Base-by-base conservation (phyloP, 768 basidiomycete genomes). In the Russula emetica region DNA sequence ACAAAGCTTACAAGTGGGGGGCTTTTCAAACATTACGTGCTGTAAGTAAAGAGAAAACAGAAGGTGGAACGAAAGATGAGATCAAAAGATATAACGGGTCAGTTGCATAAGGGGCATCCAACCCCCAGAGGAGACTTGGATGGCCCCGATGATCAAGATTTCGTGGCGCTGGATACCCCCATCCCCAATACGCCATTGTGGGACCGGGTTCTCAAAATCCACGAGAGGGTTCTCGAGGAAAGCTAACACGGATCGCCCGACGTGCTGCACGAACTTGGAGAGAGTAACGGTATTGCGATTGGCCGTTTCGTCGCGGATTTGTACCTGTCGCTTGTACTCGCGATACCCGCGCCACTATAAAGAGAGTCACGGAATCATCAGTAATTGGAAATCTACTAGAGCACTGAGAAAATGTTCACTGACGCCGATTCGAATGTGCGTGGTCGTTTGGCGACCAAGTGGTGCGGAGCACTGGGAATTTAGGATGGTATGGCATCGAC, bases 61-160 rank as follows among this genome's bases (percentile, higher is more conserved):
- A 36, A 36, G 13, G 36, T 36, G 44, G n/a, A 45, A n/a, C 34
- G 2, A 26, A 26, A 13, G 18, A 18, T 2, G 14, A n/a, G 8
- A 64, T 2, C 16, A 40, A 3, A 60, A 1, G 3, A 64, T 28
- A 24, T 26, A 64, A 24, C 44, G 61, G 6, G 11, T 54, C 1
- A 66, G 61, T 24, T 66, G 64, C 26, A 66, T 14, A 3, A 66
- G 47, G 1, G 64, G 64, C 64, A 63, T 63, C 64, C 64, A 66
- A 28, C 55, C 40, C 5, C 55, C 64, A 2, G 55, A 30, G 13
- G 55, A 54, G 1, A 66, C 61, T 10, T 66, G 64, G 11, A 63
- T 28, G 2, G 57, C 64, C 3, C 64, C 64, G 13, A 66, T 64
- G 28, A 66, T 44, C 1, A 58, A 20, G 42, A 66, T 50, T 0